A percentile compares a stretch with the other conserved stretches of the same genome.
Conservation (phyloP, 2,329 filamentous ascomycete species). For the Cladobotryum mycophilum region DNA sequence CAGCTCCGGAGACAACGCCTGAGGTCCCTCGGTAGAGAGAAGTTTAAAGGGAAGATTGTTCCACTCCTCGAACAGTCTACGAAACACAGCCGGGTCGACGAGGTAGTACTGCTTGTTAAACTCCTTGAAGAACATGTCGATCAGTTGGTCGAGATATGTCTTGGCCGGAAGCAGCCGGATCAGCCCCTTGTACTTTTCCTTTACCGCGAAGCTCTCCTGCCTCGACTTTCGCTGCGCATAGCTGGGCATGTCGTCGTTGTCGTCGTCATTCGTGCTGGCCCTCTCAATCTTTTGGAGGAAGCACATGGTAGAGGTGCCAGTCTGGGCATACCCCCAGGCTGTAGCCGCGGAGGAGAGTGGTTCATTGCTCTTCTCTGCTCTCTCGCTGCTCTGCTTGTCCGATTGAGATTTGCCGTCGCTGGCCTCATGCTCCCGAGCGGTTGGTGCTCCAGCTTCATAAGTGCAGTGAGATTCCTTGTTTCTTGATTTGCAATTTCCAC, state of each 20-base stretch:
- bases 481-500: slow-evolving; percentile 52
- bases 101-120: slow-evolving; percentile 55
- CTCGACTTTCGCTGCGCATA: slow-evolving; percentile 12
- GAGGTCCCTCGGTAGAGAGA: slow-evolving; percentile 43
- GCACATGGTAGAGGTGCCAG: slow-evolving; percentile 45
- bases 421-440: slow-evolving; percentile 28
- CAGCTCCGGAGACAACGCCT: slow-evolving; percentile 44
- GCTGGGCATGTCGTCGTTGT: slow-evolving; percentile 15
- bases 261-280: slow-evolving; percentile 26
- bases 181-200: slow-evolving; percentile 53
- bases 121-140: slow-evolving; percentile 48
- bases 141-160: slow-evolving; percentile 47
- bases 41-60: slow-evolving; percentile 45
- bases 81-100: slow-evolving; percentile 48
- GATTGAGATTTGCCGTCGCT: slow-evolving; percentile 4
- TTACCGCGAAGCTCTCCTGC: slow-evolving; percentile 32
- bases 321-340: slow-evolving; percentile 49
- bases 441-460: slow-evolving; percentile 48
- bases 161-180: slow-evolving; percentile 52
- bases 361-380: slow-evolving; percentile 16
- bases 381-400: background rate
- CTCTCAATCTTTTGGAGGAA: slow-evolving; percentile 51
- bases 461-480: slow-evolving; percentile 50
- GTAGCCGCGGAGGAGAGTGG: slow-evolving; percentile 37
- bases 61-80: slow-evolving; percentile 48